Percentiles rank a stretch among this genome's conserved stretches.
Evolutionary conservation across 805 yeast species (phyloP).

Genomic region (Spencermartinsiella europaea): DNA sequence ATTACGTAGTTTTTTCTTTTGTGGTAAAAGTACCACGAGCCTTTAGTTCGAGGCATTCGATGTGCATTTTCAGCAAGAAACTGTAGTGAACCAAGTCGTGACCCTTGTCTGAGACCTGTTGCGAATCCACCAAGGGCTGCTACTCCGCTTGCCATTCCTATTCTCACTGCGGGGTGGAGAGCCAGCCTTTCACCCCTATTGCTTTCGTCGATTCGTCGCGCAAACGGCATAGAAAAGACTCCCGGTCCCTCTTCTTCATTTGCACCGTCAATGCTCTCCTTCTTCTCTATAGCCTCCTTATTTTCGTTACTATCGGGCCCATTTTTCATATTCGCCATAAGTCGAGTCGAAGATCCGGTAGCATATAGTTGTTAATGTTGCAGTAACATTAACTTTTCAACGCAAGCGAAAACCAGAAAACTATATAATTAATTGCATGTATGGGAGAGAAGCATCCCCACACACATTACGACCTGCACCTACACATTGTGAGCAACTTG

Average conservation of each 20-base stretch:
- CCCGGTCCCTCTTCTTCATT: neutral
- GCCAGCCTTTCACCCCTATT: slow-evolving; percentile 12
- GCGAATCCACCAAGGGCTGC: slow-evolving; percentile 26
- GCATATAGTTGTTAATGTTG: too few species aligned
- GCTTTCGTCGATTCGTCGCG: neutral
- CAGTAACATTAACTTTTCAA: too few species aligned
- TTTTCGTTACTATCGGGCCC: too few species aligned
- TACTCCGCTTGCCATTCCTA: slow-evolving; percentile 13
- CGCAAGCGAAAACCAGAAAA: too few species aligned
- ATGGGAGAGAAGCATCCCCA: too few species aligned
- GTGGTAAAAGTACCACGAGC: slow-evolving; percentile 87
- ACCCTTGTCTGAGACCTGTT: slow-evolving; percentile 57
- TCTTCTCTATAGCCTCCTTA: too few species aligned
- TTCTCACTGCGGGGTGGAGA: slow-evolving; percentile 15
- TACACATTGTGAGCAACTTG: too few species aligned
- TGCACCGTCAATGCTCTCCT: neutral
- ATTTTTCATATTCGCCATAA: too few species aligned
- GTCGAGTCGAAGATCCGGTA: too few species aligned
- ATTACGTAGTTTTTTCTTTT: slow-evolving; percentile 76
- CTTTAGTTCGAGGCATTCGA: slow-evolving; percentile 66
- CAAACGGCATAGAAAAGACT: neutral
- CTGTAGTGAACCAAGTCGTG: slow-evolving; percentile 47
- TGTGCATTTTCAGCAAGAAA: slow-evolving; percentile 80
- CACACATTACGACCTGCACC: too few species aligned
- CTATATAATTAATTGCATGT: too few species aligned